Evolutionary conservation across 768 basidiomycete genomes (phyloP).

Genomic region (Termitomyces sp.): DNA sequence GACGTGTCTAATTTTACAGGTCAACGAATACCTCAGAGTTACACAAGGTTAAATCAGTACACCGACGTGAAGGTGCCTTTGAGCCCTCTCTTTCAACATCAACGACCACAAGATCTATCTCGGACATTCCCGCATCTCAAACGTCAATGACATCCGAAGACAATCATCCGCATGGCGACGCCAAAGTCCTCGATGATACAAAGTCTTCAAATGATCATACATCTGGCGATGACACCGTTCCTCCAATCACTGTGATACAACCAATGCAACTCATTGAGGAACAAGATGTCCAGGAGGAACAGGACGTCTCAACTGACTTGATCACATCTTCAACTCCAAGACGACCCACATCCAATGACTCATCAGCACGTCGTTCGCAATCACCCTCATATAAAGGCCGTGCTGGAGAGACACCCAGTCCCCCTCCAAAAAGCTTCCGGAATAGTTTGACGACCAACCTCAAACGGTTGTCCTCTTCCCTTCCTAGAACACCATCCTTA

Average conservation of each 20-base stretch:
- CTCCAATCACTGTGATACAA: conserved; percentile 36
- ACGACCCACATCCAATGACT: conserved; percentile 17
- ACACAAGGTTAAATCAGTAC: conserved; percentile 25
- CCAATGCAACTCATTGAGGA: conserved; percentile 17
- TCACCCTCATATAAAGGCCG: conserved; percentile 19
- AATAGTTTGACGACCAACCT: conserved; percentile 43
- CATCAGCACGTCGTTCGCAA: conserved; percentile 9
- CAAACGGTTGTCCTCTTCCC: conserved; percentile 46
- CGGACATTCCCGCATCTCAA: conserved; percentile 9
- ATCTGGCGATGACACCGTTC: conserved; percentile 19
- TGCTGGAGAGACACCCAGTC: conserved; percentile 31
- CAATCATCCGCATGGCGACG: conserved; percentile 3
- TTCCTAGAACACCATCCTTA: conserved; percentile 68
- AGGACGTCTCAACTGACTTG: conserved; percentile 11
- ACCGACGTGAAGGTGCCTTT: conserved; percentile 67
- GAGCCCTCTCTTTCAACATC: conserved; percentile 37
- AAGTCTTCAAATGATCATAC: not conserved
- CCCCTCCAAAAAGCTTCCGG: conserved; percentile 48
- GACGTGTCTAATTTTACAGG: conserved; percentile 8
- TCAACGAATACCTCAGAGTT: conserved; percentile 10
- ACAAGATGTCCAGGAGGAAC: conserved; percentile 4
- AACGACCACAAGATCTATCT: conserved; percentile 9
- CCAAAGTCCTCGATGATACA: not conserved
- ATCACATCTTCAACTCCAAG: conserved; percentile 5
- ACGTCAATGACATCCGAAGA: conserved; percentile 4